A percentile compares a stretch with the other conserved stretches of the same genome.
Conservation (phyloP, 2,329 filamentous ascomycete species). For the Monilinia aucupariae region DNA sequence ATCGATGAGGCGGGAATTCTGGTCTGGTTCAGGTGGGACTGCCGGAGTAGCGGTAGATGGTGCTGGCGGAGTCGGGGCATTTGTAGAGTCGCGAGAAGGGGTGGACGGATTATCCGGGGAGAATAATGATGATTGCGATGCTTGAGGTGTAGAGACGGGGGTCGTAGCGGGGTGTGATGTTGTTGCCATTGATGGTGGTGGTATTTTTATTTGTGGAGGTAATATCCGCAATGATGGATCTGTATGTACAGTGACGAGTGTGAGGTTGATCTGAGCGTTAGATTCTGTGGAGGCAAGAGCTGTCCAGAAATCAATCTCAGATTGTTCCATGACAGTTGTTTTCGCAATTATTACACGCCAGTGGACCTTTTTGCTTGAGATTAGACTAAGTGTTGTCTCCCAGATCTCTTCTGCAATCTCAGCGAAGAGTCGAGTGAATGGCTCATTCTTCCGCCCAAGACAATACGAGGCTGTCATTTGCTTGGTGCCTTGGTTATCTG, state of each 20-base stretch:
- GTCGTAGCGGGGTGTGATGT: slow-evolving; percentile 46
- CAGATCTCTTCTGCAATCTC: slow-evolving; percentile 72
- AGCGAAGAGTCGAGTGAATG: slow-evolving; percentile 48
- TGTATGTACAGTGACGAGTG: slow-evolving; percentile 60
- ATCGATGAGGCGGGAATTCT: slow-evolving; percentile 66
- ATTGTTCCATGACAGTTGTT: slow-evolving; percentile 60
- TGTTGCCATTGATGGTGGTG: slow-evolving; percentile 40
- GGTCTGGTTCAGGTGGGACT: slow-evolving; percentile 49
- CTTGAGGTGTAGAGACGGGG: slow-evolving; percentile 62
- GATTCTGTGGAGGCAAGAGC: slow-evolving; percentile 48
- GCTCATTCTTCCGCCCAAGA: slow-evolving; percentile 53
- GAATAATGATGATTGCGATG: slow-evolving; percentile 43
- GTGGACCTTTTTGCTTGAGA: slow-evolving; percentile 62
- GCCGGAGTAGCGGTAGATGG: slow-evolving; percentile 37
- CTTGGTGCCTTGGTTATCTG: slow-evolving; percentile 67
- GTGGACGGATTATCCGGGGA: slow-evolving; percentile 51
- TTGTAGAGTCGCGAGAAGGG: slow-evolving; percentile 27
- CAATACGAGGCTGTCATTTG: slow-evolving; percentile 72
- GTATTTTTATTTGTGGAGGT: slow-evolving; percentile 48
- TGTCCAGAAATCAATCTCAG: slow-evolving; percentile 58
- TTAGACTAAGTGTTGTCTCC: slow-evolving; percentile 69
- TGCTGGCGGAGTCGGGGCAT: slow-evolving; percentile 36
- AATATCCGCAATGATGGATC: slow-evolving; percentile 59
- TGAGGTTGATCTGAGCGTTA: slow-evolving; percentile 47
- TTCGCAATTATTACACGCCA: slow-evolving; percentile 75